A percentile compares a stretch with the other conserved stretches of the same genome.
Evolutionary conservation across 2,329 filamentous ascomycete genomes (phyloP).

Genomic region (Epicoccum nigrum): DNA sequence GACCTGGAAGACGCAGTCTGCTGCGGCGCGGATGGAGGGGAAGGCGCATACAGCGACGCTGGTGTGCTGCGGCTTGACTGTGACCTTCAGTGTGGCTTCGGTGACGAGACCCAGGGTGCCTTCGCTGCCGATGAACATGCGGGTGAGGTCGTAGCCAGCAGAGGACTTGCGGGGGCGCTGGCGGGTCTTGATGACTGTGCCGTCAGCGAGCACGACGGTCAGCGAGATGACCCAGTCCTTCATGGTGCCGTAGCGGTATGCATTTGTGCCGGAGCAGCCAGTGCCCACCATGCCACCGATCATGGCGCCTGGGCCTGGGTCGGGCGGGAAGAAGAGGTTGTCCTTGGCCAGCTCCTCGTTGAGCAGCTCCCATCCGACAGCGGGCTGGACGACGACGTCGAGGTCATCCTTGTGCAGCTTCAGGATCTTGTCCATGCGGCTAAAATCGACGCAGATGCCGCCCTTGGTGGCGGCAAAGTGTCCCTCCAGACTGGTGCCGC

Average conservation of each 20-base stretch:
- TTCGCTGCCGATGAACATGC: conserved; percentile 88
- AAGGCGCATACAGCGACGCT: conserved; percentile 78
- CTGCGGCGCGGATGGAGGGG: conserved; percentile 70
- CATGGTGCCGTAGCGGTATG: conserved; percentile 94
- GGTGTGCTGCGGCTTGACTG: conserved; percentile 77
- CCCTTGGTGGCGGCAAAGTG: conserved; percentile 84
- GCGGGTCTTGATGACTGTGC: conserved; percentile 86
- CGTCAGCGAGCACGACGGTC: conserved; percentile 88
- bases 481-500: conserved; percentile 87
- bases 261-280: conserved; percentile 80
- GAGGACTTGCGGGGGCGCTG: conserved; percentile 88
- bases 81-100: conserved; percentile 87
- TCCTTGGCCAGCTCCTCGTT: conserved; percentile 76
- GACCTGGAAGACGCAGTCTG: conserved; percentile 78
- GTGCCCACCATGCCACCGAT: conserved; percentile 89
- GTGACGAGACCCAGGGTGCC: conserved; percentile 91
- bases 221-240: conserved; percentile 88
- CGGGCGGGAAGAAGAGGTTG: conserved; percentile 88
- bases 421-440: conserved; percentile 81
- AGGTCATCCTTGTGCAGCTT: conserved; percentile 73
- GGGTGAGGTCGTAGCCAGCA: conserved; percentile 89
- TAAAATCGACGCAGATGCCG: conserved; percentile 86
- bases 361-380: conserved; percentile 83
- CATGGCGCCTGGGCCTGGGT: conserved; percentile 88
- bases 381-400: conserved; percentile 65